phyloP scores from a whole-genome alignment of 2,329 filamentous ascomycete genomes.

The Aureobasidium sp. region DNA sequence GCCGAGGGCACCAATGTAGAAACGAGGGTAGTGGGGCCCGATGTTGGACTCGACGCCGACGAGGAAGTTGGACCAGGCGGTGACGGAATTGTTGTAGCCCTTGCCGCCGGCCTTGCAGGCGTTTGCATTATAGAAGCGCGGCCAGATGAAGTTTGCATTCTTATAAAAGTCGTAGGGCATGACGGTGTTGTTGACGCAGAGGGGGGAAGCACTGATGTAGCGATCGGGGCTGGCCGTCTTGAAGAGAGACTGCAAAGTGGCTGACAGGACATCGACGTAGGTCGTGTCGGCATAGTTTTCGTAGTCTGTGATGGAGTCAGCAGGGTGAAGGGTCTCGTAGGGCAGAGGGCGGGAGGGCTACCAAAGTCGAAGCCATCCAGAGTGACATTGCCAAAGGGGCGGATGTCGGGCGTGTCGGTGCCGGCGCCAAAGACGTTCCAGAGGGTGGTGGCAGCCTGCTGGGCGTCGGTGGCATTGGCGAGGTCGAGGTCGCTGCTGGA shows the following conservation, averaged over 20 bases:
- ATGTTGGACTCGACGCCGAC: background rate
- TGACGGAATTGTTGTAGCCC: constrained; percentile 12
- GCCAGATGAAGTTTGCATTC: constrained; percentile 16
- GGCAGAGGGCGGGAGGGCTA: background rate
- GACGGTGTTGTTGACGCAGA: constrained; percentile 13
- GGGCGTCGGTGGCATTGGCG: constrained; percentile 32
- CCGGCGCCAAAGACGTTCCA: constrained; percentile 42
- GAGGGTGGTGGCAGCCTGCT: constrained; percentile 37
- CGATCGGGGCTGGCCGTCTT: background rate
- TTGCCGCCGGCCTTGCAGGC: constrained; percentile 2
- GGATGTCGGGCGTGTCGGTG: constrained; percentile 27
- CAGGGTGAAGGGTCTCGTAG: background rate
- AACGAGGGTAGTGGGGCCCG: background rate
- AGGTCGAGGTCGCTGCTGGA: constrained; percentile 32
- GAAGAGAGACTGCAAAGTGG: constrained; percentile 4
- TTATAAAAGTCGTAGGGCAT: constrained; percentile 8
- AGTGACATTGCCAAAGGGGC: constrained; percentile 42
- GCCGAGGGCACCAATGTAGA: constrained; percentile 12
- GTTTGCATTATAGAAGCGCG: constrained; percentile 15
- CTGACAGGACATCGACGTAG: background rate
- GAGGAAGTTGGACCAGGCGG: constrained; percentile 5
- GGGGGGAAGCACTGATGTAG: constrained; percentile 7
- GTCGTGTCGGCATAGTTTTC: background rate
- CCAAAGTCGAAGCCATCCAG: constrained; percentile 49
- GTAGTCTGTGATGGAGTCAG: background rate